phyloP scores from a whole-genome alignment of 805 yeast genomes.

The Debaryomyces maramus region DNA sequence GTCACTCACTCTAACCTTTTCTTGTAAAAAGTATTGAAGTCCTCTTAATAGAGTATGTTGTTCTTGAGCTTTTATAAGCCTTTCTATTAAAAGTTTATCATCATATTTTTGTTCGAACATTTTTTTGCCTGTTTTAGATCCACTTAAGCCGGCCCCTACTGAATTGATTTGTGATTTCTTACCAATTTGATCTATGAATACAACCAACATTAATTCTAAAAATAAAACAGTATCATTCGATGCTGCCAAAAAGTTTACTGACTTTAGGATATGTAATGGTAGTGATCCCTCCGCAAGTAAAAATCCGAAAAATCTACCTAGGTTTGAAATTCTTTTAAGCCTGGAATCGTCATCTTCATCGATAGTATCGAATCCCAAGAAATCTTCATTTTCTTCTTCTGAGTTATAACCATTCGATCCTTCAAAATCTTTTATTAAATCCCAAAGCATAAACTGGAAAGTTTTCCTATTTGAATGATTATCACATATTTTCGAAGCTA shows the following conservation, averaged over 20 bases:
- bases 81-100: slow-evolving; percentile 49
- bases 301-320: slow-evolving; percentile 79
- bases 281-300: slow-evolving; percentile 72
- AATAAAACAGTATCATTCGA: slow-evolving; percentile 65
- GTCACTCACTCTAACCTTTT: slow-evolving; percentile 45
- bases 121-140: slow-evolving; percentile 23
- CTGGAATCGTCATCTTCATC: slow-evolving; percentile 55
- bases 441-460: slow-evolving; percentile 90
- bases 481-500: slow-evolving; percentile 76
- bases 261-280: slow-evolving; percentile 70
- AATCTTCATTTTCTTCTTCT: slow-evolving; percentile 43
- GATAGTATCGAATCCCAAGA: slow-evolving; percentile 35
- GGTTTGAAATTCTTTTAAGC: slow-evolving; percentile 60
- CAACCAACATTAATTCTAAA: slow-evolving; percentile 69
- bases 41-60: slow-evolving; percentile 64
- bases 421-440: slow-evolving; percentile 70
- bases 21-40: slow-evolving; percentile 57
- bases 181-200: slow-evolving; percentile 63
- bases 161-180: slow-evolving; percentile 56
- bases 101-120: slow-evolving; percentile 42
- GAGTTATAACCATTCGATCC: slow-evolving; percentile 36
- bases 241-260: slow-evolving; percentile 70
- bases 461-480: slow-evolving; percentile 75
- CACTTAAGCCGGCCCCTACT: slow-evolving; percentile 43
- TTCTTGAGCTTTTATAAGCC: slow-evolving; percentile 55